Base-by-base conservation (phyloP, 2,329 filamentous ascomycete species). In the Penicillium sp. region DNA sequence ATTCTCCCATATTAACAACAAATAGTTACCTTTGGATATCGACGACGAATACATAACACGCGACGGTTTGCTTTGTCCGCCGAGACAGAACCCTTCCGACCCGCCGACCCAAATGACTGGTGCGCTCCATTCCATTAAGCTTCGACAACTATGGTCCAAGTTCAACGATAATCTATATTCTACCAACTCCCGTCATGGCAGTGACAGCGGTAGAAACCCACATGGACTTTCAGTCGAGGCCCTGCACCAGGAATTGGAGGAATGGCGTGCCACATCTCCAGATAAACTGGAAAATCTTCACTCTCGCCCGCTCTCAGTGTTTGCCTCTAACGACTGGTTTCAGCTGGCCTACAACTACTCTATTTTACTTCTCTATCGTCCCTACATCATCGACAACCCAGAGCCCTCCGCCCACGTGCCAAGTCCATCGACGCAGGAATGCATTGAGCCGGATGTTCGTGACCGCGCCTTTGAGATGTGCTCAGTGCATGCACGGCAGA, bases 301-400 rank as follows among this genome's bases (percentile, higher is more conserved):
- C 16, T 57, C 68, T 0, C 67, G 72, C 2, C 47, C 52, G 6
- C 43, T 60, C 12, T 60, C 59, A 14, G 45, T 55, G 4, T 77
- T 73, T 57, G 66, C 71, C 0, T 74, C 73, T 0, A 57, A 58
- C 5, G 66, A 69, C 12, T 76, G 74, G 73, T 77, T 76, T 47
- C 57, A 65, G 3, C 62, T 76, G 1, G 70, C 69, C 1, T 75
- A 75, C 47, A 60, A 74, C 55, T 68, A 76, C 55, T 70, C 72
- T 1, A 68, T 77, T 21, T 62, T 77, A 5, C 60, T 75, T 2
- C 61, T 77, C 1, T 74, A 76, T 52, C 52, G 72, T 1, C 54
- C 58, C 33, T 55, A 53, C 9, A 61, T 64, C 5, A 61, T 58
- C 18, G 43, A 30, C 28, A 45, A n/a, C 23, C 12, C 45, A 11